A percentile compares a stretch with the other conserved stretches of the same genome.
Conservation (phyloP, 2,329 filamentous ascomycete genomes). For the Boeremia exigua region DNA sequence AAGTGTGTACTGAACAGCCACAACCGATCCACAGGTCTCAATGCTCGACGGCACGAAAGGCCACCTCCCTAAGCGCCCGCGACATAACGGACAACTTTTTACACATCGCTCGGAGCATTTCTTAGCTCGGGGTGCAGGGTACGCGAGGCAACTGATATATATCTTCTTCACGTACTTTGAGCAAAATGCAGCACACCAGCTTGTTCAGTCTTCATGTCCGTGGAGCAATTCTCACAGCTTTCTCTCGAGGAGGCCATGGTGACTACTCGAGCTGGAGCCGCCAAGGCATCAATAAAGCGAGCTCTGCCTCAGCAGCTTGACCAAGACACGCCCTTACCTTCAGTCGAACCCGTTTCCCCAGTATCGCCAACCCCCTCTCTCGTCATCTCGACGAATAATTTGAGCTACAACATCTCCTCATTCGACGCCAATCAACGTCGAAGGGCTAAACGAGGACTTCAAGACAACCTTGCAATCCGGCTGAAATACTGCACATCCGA, state of each 20-base stretch:
- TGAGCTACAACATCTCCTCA: slow-evolving; percentile 43
- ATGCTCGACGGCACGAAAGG: slow-evolving; percentile 41
- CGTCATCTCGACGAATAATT: slow-evolving; percentile 42
- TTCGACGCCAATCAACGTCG: slow-evolving; percentile 41
- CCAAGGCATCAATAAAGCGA: slow-evolving; percentile 34
- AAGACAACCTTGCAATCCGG: slow-evolving; percentile 40
- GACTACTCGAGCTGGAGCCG: slow-evolving; percentile 45
- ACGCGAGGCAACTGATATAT: slow-evolving; percentile 38
- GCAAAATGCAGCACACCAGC: slow-evolving; percentile 20
- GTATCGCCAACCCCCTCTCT: slow-evolving; percentile 40
- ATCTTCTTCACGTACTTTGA: slow-evolving; percentile 24
- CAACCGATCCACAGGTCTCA: slow-evolving; percentile 34
- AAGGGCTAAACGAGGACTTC: slow-evolving; percentile 40
- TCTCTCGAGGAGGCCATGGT: slow-evolving; percentile 47
- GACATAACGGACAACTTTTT: slow-evolving; percentile 30
- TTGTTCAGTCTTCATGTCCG: slow-evolving; percentile 41
- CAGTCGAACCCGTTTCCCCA: slow-evolving; percentile 26
- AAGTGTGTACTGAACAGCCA: slow-evolving; percentile 39
- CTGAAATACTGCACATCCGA: slow-evolving; percentile 44
- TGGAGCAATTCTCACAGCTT: slow-evolving; percentile 45
- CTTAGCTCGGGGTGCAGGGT: slow-evolving; percentile 13
- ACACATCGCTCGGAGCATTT: slow-evolving; percentile 17
- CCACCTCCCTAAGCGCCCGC: slow-evolving; percentile 39
- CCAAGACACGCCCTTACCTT: slow-evolving; percentile 31
- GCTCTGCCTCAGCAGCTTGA: slow-evolving; percentile 25